These are phyloP conservation scores for Fusarium newnesense DNA, from an alignment of 2,329 filamentous ascomycete genomes.

Conservation along the genomic window DNA sequence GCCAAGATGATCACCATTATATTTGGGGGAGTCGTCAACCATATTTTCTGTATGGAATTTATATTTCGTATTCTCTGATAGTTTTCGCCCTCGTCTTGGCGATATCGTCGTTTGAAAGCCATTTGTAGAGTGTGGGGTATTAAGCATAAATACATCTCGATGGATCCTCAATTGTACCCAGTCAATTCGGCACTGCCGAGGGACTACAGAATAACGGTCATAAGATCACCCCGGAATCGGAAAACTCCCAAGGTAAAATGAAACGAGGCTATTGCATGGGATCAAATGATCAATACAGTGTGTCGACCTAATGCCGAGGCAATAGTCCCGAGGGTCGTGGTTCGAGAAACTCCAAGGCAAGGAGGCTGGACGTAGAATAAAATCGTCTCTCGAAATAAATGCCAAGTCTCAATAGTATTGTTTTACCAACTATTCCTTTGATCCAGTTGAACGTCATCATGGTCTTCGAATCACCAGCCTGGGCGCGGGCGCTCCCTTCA, in stretches of 20 bases:
- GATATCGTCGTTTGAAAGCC: not conserved
- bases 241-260: not conserved
- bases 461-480: not conserved
- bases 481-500: not conserved
- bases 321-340: not conserved
- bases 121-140: not conserved
- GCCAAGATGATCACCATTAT: fast-evolving
- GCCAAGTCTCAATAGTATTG: not conserved
- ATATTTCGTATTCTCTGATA: not conserved
- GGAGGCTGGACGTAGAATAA: not conserved
- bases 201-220: not conserved
- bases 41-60: not conserved
- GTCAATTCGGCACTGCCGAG: not conserved
- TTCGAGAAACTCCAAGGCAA: not conserved
- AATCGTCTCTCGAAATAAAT: fast-evolving
- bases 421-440: too few relatives aligned
- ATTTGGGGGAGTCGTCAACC: not conserved
- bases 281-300: not conserved
- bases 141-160: not conserved
- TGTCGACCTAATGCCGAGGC: not conserved
- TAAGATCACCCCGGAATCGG: not conserved
- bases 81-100: not conserved
- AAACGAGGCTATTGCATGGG: fast-evolving
- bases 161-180: not conserved
- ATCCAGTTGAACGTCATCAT: not conserved